Percentiles rank a stretch among this genome's conserved stretches.
phyloP scores from a whole-genome alignment of 2,329 filamentous ascomycete genomes.

The Penicillium sp. region DNA sequence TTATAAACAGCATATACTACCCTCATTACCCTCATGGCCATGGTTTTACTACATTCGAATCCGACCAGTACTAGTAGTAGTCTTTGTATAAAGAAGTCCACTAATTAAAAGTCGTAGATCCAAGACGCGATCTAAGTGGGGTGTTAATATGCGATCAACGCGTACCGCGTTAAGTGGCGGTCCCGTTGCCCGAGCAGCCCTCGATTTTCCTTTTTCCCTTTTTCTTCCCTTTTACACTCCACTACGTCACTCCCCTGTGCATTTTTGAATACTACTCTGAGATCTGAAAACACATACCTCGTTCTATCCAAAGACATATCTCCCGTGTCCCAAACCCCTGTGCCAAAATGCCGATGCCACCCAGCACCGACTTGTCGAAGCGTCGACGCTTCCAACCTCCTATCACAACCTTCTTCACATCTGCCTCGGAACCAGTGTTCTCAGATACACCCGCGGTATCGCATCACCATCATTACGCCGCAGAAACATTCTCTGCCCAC shows the following conservation, averaged over 20 bases:
- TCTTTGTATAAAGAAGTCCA: not conserved
- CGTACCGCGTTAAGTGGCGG: constrained; percentile 6
- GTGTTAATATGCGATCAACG: not conserved
- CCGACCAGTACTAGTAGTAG: not conserved
- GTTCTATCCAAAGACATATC: not conserved
- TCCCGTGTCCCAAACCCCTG: not conserved
- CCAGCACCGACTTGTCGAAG: constrained; percentile 34
- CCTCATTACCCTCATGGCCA: not conserved
- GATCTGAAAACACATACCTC: not conserved
- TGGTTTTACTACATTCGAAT: not conserved
- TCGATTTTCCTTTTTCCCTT: not conserved
- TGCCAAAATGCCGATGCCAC: constrained; percentile 15
- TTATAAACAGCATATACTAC: not conserved
- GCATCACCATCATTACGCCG: constrained; percentile 43
- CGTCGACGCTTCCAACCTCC: constrained; percentile 47
- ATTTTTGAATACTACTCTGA: not conserved
- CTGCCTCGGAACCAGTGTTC: constrained; percentile 15
- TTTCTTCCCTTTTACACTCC: not conserved
- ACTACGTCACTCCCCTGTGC: constrained; percentile 1
- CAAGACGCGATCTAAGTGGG: not conserved
- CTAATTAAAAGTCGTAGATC: not conserved
- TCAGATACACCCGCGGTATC: constrained; percentile 26
- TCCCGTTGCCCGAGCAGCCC: constrained; percentile 2
- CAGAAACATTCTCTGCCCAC: constrained; percentile 40
- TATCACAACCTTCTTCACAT: constrained; percentile 41